These are phyloP conservation scores for Boletus insuetus DNA, from an alignment of 768 basidiomycete genomes.

Conservation along the genomic window DNA sequence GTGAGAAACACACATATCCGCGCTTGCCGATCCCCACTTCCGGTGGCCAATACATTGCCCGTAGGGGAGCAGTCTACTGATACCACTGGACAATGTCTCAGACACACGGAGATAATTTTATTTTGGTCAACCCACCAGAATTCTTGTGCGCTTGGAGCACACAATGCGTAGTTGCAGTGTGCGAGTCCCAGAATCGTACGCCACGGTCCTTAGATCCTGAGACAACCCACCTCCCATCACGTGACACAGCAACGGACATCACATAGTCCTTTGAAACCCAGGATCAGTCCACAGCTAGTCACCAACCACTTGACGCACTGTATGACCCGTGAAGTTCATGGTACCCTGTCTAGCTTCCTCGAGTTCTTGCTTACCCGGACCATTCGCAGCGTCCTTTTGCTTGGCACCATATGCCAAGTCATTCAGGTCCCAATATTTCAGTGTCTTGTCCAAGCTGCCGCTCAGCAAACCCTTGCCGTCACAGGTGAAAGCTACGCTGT, in stretches of 20 bases:
- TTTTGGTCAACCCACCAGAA: conserved; percentile 44
- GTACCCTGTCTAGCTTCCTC: conserved; percentile 57
- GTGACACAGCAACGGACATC: conserved; percentile 77
- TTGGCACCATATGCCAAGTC: conserved; percentile 32
- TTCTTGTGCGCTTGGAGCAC: conserved; percentile 84
- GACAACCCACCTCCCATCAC: conserved; percentile 93
- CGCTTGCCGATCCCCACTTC: conserved; percentile 69
- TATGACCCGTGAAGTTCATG: conserved; percentile 89
- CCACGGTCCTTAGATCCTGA: conserved; percentile 95
- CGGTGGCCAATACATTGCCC: conserved; percentile 62
- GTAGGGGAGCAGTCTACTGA: conserved; percentile 65
- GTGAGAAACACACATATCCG: conserved; percentile 53
- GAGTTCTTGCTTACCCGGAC: conserved; percentile 43
- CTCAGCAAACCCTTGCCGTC: conserved; percentile 87
- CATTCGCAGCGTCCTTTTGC: conserved; percentile 26
- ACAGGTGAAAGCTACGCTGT: conserved; percentile 88
- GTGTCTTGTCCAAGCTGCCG: conserved; percentile 85
- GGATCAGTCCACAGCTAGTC: background rate
- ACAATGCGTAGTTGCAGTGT: conserved; percentile 76
- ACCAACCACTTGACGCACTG: conserved; percentile 42
- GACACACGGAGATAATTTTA: conserved; percentile 1
- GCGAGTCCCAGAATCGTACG: conserved; percentile 91
- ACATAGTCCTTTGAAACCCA: conserved; percentile 56
- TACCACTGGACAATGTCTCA: conserved; percentile 46
- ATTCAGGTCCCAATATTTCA: conserved; percentile 82